These are phyloP conservation scores for Aureobasidium sp. DNA, from an alignment of 2,329 filamentous ascomycete species.

Conservation along the genomic window DNA sequence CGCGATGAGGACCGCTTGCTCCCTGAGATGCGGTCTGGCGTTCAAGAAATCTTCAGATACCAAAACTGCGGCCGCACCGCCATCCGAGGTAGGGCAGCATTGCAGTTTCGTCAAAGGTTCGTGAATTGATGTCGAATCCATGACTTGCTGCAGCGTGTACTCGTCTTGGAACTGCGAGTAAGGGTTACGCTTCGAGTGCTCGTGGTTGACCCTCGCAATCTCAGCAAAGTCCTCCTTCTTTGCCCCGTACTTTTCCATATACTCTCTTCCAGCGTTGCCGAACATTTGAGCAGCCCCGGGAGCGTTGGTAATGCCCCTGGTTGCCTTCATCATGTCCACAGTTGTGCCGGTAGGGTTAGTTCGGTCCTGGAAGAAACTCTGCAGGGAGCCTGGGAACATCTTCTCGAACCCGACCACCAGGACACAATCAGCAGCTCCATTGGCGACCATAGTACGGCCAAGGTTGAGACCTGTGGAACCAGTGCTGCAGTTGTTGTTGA, in stretches of 20 bases:
- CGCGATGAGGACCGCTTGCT: conserved; percentile 79
- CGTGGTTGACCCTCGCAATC: conserved; percentile 87
- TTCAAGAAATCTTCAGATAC: conserved; percentile 86
- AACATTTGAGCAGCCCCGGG: conserved; percentile 89
- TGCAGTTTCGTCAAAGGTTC: conserved; percentile 93
- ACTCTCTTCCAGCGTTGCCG: conserved; percentile 86
- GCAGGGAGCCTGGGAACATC: conserved; percentile 87
- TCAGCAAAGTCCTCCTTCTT: conserved; percentile 82
- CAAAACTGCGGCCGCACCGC: conserved; percentile 77
- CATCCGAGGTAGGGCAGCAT: conserved; percentile 94
- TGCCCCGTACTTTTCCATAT: conserved; percentile 92
- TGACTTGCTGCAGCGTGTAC: conserved; percentile 77
- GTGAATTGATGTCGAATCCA: conserved; percentile 68
- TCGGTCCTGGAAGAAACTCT: conserved; percentile 76
- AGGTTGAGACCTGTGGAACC: conserved; percentile 86
- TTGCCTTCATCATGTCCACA: conserved; percentile 70
- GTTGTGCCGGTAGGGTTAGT: conserved; percentile 68
- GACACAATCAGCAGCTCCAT: conserved; percentile 78
- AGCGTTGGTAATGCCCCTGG: conserved; percentile 69
- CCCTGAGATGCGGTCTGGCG: conserved; percentile 68
- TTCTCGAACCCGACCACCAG: conserved; percentile 95
- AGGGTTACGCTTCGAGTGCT: conserved; percentile 82
- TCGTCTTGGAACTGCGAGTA: conserved; percentile 97
- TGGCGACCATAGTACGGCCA: conserved; percentile 67
- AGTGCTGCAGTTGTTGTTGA: conserved; percentile 98